Base-by-base conservation (phyloP, 2,329 filamentous ascomycete species). In the Dryadomyces quercus-mongolicae region DNA sequence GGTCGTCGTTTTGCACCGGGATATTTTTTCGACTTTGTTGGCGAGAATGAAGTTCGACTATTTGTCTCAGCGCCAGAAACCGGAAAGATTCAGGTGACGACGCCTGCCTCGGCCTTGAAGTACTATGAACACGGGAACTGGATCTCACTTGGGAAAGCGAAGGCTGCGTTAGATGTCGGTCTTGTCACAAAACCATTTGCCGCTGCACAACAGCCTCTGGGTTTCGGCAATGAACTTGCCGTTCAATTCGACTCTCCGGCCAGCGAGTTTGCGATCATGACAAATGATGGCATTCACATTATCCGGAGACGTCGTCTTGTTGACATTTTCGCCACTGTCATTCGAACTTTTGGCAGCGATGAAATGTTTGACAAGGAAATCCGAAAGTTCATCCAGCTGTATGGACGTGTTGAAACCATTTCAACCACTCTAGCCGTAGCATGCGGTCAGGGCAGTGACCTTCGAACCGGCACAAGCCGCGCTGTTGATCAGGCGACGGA, bases 201-300 rank as follows among this genome's bases (percentile, higher is more conserved):
- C 16, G 86, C 86, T 10, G 77, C 82, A 0, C 71, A 71, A 12
- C 78, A 81, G 25, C 86, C 88, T 0, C 66, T 82, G 21, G 92
- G 91, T 0, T 97, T 95, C 63, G 91, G 92, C 12, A 98, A 98
- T 62, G 93, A 98, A 69, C 74, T 97, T 54, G 89, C 93, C 1
- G 86, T 95, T n/a, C 94, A 98, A 62, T 98, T 93, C 62, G 93
- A 98, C 63, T 78, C 87, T 56, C 75, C 83, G 0, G 78, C 86
- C 0, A 82, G 85, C 51, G 92, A 98, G 65, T 83, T 97, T 59
- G 93, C 92, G 1, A 82, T 98, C 49, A 76, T 98, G 53, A 97
- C 93, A 36, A 95, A 93, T 62, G 89, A 82, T 15, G 93, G 93
- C 2, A 81, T 98, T 53, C 89, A 96, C 62, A 79, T 95, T 8